Conservation (phyloP, 345 rosid genomes). For the Acer campestre region DNA sequence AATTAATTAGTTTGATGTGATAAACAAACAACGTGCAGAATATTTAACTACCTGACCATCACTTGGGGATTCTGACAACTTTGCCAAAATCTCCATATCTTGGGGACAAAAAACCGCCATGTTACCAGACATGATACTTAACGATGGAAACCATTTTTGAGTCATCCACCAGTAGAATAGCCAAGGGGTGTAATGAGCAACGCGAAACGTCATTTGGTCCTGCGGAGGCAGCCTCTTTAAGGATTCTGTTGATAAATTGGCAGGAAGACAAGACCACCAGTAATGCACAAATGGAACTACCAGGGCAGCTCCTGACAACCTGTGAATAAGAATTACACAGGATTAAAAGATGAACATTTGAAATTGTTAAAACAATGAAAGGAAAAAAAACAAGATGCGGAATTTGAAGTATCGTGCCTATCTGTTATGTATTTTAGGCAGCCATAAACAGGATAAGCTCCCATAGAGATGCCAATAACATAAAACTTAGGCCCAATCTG, state of each 20-base stretch:
- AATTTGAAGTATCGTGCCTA: slow-evolving; percentile 47
- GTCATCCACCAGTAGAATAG: slow-evolving; percentile 85
- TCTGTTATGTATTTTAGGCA: slow-evolving; percentile 84
- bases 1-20: neutral
- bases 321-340: slow-evolving; percentile 22
- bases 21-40: neutral
- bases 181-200: slow-evolving; percentile 78
- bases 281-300: slow-evolving; percentile 79
- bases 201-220: slow-evolving; percentile 60
- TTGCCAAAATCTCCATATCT: slow-evolving; percentile 48
- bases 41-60: slow-evolving; percentile 48
- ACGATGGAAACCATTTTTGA: slow-evolving; percentile 72
- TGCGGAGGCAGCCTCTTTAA: slow-evolving; percentile 38
- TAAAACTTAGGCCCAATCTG: slow-evolving; percentile 71
- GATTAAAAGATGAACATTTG: neutral
- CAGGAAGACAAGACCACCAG: slow-evolving; percentile 85
- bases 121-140: slow-evolving; percentile 49
- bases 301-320: slow-evolving; percentile 68
- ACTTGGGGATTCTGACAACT: slow-evolving; percentile 38
- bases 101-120: slow-evolving; percentile 34
- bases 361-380: neutral
- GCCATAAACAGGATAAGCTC: slow-evolving; percentile 66
- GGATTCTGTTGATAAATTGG: slow-evolving; percentile 37
- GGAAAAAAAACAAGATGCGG: slow-evolving; percentile 7
- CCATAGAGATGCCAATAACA: slow-evolving; percentile 81